These are phyloP conservation scores for Monosporozyma siamensis DNA, from an alignment of 805 yeast genomes.

Conservation along the genomic window DNA sequence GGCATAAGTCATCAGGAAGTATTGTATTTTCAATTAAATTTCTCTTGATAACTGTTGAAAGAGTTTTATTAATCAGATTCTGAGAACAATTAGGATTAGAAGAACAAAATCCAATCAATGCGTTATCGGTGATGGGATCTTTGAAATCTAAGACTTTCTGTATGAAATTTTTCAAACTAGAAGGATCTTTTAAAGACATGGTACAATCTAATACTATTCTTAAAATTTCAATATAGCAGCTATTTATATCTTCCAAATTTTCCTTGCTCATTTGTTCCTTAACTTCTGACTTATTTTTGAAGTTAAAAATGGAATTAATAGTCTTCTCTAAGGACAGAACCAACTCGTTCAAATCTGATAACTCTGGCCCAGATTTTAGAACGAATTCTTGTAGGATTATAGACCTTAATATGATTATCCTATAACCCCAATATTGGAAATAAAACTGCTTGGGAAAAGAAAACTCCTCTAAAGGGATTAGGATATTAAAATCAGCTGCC, in stretches of 20 bases:
- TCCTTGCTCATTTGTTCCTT: neutral
- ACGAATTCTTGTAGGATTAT: neutral
- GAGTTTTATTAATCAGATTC: constrained; percentile 11
- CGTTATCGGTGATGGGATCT: neutral
- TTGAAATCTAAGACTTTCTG: neutral
- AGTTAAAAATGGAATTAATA: neutral
- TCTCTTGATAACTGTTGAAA: constrained; percentile 18
- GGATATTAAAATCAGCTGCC: constrained; percentile 13
- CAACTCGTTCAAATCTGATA: constrained; percentile 5
- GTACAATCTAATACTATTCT: constrained; percentile 21
- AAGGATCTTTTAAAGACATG: no score
- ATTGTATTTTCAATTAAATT: constrained; percentile 12
- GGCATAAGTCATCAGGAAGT: constrained; percentile 16
- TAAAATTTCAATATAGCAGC: constrained; percentile 17
- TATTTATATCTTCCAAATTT: constrained; percentile 8
- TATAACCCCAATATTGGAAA: constrained; percentile 23
- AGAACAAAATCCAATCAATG: constrained; percentile 8
- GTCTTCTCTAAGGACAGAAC: neutral
- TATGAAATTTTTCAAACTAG: no score
- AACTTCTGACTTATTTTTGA: constrained; percentile 6
- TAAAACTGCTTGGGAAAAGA: constrained; percentile 16
- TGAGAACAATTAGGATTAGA: constrained; percentile 8
- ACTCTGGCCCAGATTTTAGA: constrained; percentile 4
- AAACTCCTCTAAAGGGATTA: constrained; percentile 16
- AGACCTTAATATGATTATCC: constrained; percentile 9